A percentile compares a stretch with the other conserved stretches of the same genome.
phyloP scores from a whole-genome alignment of 2,329 filamentous ascomycete species.

The Trichoderma sp. region DNA sequence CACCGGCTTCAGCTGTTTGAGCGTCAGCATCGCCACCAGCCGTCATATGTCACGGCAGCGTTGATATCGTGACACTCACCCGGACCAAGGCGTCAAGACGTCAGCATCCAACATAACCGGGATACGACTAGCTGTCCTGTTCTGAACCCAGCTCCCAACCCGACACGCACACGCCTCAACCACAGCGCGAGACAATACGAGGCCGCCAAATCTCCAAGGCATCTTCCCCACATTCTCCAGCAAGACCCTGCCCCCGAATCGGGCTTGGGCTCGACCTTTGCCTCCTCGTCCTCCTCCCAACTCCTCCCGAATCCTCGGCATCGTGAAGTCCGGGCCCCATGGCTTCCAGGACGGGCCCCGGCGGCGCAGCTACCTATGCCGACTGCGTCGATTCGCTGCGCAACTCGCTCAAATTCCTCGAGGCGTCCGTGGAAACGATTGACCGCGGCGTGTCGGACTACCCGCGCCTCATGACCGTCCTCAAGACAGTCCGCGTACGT shows the following conservation, averaged over 20 bases:
- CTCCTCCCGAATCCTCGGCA: constrained; percentile 25
- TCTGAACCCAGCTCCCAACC: neutral
- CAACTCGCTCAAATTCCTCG: constrained; percentile 61
- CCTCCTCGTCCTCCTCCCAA: constrained; percentile 12
- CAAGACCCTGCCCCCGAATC: constrained; percentile 10
- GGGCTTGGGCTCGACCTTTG: constrained; percentile 8
- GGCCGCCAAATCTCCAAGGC: constrained; percentile 1
- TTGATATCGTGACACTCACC: neutral
- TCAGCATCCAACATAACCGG: too few relatives aligned
- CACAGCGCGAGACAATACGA: constrained; percentile 11
- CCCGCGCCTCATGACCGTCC: constrained; percentile 56
- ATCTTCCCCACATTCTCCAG: constrained; percentile 26
- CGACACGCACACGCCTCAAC: neutral
- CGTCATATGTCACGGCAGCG: neutral
- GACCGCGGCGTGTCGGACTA: constrained; percentile 60
- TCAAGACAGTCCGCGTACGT: constrained; percentile 61
- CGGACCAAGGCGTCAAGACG: neutral
- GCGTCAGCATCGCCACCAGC: neutral
- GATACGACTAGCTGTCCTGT: neutral
- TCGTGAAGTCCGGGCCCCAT: constrained; percentile 29
- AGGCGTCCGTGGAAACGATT: constrained; percentile 61
- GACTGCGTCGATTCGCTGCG: constrained; percentile 64
- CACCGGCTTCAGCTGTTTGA: neutral
- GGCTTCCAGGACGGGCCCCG: constrained; percentile 34
- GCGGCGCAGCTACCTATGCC: constrained; percentile 47